These are phyloP conservation scores for Porosira glacialis DNA, from an alignment of 352 stramenopile genomes.

Conservation along the genomic window DNA sequence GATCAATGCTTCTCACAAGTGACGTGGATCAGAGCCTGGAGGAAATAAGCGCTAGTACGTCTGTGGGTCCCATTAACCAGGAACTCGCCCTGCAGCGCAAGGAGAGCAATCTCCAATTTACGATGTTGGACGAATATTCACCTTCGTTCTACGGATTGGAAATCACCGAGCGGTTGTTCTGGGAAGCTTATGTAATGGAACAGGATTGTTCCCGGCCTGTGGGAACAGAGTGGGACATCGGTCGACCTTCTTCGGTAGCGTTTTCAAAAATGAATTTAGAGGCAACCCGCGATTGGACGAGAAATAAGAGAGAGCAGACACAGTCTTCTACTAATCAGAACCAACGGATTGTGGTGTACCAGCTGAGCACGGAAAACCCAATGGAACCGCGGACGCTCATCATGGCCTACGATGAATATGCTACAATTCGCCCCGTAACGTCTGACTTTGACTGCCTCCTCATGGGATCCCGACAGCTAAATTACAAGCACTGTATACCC, in stretches of 20 bases:
- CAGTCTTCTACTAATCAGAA: conserved; percentile 9
- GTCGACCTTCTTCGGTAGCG: too few species aligned
- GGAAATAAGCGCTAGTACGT: too few species aligned
- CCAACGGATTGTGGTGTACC: conserved; percentile 7
- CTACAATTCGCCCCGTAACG: conserved; percentile 53
- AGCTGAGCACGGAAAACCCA: conserved; percentile 20
- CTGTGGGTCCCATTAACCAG: too few species aligned
- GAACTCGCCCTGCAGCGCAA: background rate
- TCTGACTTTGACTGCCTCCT: conserved; percentile 73
- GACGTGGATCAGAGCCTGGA: too few species aligned
- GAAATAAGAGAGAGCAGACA: conserved; percentile 28
- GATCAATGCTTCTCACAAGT: too few species aligned
- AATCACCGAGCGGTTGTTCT: conserved; percentile 52
- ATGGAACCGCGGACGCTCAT: conserved; percentile 55
- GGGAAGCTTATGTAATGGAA: conserved; percentile 35
- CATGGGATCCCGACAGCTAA: conserved; percentile 53
- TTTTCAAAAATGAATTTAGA: too few species aligned
- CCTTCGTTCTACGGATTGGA: conserved; percentile 45
- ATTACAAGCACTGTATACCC: conserved; percentile 50
- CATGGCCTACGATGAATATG: conserved; percentile 67
- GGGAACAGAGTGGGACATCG: too few species aligned
- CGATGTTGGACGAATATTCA: conserved; percentile 28
- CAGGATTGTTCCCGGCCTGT: conserved; percentile 25
- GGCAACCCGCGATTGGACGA: too few species aligned
- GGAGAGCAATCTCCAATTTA: conserved; percentile 18